Evolutionary conservation across 2,329 filamentous ascomycete genomes (phyloP), one percentile per base, ranked within the genome.

Genomic region (Phialocephala sp.): DNA sequence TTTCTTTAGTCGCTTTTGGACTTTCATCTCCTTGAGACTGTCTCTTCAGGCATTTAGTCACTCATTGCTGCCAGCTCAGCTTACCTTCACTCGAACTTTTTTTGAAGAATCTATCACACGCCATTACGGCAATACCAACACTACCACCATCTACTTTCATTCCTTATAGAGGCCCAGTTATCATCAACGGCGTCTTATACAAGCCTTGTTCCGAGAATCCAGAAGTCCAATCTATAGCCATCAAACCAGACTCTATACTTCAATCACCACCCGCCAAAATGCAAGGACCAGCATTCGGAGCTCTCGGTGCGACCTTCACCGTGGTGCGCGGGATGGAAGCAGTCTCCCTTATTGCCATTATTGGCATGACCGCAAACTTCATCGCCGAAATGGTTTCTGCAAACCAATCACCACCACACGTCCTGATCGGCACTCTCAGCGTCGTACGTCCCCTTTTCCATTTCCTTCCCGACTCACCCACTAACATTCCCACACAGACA

Each of bases 301-400:
- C 90, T 76, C 81, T 95, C 71, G 92, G 91, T 77, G 87, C 90
- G 72, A 91, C 90, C 72, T 97, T 96, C 81, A 88, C 91, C 65
- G 81, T 88, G 71, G 86, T 90, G 71, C 89, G 94, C 57, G 83
- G 85, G 65, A 83, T 94, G 71, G 89, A 96, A 76, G 84, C 87
- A 66, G 79, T 91, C 68, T 87, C 87, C 32, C 89, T 97, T 75
- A 83, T 95, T 65, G 83, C 89, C 65, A 88, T 95, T 71, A 90
- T 97, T 70, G 92, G 93, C 55, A 87, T 97, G 77, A 88, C 88
- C 0, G 87, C 90, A 74, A 93, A 94, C 78, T 96, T 97, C 79
- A 89, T 97, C 73, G 84, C 88, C 27, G 85, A 91, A 72, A 93
- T 96, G 76, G 87, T 92, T 54, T 80, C 83, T 52, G 85, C 83